phyloP scores from a whole-genome alignment of 768 basidiomycete species.

The Mrakia frigida region DNA sequence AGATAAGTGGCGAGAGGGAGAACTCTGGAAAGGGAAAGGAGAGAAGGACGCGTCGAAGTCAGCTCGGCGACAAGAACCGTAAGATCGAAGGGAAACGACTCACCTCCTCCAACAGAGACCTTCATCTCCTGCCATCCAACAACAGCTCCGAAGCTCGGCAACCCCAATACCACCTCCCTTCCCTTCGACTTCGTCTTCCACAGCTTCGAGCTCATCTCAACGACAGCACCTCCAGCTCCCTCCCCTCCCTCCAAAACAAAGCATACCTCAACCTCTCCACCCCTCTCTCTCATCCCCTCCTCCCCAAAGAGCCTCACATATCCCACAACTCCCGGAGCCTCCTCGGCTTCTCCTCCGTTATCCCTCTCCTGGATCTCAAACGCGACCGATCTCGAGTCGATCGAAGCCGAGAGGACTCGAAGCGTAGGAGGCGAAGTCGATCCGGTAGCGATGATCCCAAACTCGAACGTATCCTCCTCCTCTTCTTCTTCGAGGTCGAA shows the following conservation, averaged over 20 bases:
- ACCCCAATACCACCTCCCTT: not conserved
- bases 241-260: not conserved
- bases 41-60: not conserved
- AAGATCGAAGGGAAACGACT: not conserved
- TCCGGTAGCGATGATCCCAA: conserved; percentile 20
- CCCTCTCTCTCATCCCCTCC: conserved; percentile 10
- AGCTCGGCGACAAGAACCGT: not conserved
- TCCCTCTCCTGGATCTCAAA: conserved; percentile 10
- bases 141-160: conserved; percentile 22
- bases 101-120: not conserved
- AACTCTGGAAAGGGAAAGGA: not conserved
- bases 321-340: conserved; percentile 16
- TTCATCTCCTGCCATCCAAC: conserved; percentile 2
- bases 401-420: conserved; percentile 17
- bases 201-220: not conserved
- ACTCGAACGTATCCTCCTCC: conserved; percentile 21
- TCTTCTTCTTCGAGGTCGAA: not conserved
- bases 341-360: not conserved
- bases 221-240: not conserved
- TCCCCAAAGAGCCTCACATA: conserved; percentile 15
- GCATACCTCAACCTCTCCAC: conserved; percentile 12
- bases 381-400: conserved; percentile 2
- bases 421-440: not conserved
- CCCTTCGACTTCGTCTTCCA: not conserved
- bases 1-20: not conserved